Evolutionary conservation across 148 eudicot genomes (phyloP).

Genomic region (Gaultheria prostrata): DNA sequence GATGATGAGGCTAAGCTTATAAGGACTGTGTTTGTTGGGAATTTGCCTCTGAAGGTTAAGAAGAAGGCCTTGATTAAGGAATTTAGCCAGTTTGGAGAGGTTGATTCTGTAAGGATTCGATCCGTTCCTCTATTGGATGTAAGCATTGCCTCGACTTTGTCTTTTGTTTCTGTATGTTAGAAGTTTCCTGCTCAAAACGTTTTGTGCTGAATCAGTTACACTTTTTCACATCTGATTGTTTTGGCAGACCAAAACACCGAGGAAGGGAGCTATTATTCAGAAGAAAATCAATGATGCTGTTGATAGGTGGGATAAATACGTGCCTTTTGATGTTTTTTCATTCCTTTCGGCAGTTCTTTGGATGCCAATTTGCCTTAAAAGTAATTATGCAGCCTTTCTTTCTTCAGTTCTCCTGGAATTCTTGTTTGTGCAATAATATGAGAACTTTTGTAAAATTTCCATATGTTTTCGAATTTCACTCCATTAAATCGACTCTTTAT

Average conservation of each 20-base stretch:
- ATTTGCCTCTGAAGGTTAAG: slow-evolving; percentile 86
- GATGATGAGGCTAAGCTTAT: slow-evolving; percentile 89
- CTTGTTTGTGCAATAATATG: background rate
- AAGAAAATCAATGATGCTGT: slow-evolving; percentile 40
- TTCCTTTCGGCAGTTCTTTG: background rate
- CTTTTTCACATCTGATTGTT: background rate
- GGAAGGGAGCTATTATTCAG: slow-evolving; percentile 53
- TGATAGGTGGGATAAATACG: slow-evolving; percentile 19
- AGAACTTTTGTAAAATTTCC: background rate
- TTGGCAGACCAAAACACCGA: slow-evolving; percentile 26
- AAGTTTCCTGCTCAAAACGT: background rate
- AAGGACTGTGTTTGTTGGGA: slow-evolving; percentile 95
- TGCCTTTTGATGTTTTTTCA: background rate
- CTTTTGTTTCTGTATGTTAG: background rate
- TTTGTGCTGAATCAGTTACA: background rate
- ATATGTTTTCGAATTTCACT: background rate
- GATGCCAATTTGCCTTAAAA: background rate
- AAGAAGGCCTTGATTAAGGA: slow-evolving; percentile 74
- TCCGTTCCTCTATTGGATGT: slow-evolving; percentile 90
- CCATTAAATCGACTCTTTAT: background rate
- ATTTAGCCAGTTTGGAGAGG: slow-evolving; percentile 76
- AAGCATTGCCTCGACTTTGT: slow-evolving; percentile 27
- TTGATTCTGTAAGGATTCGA: slow-evolving; percentile 90
- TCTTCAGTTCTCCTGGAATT: background rate
- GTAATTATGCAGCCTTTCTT: background rate